A percentile compares a stretch with the other conserved stretches of the same genome.
phyloP scores from a whole-genome alignment of 2,329 filamentous ascomycete genomes.

The Pyrenophora seminiperda region DNA sequence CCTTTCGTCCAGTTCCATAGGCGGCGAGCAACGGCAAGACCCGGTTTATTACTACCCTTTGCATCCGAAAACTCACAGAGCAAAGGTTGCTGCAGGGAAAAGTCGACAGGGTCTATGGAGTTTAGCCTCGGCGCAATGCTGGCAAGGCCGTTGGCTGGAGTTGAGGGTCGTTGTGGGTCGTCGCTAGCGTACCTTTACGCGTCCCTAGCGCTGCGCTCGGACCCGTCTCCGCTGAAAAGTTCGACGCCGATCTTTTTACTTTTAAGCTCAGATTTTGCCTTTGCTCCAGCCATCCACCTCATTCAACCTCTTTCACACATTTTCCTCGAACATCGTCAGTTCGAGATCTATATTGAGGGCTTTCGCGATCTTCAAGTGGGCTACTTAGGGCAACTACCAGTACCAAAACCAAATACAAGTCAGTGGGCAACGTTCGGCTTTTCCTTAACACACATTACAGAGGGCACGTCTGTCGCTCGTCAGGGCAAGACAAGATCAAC shows the following conservation, averaged over 20 bases:
- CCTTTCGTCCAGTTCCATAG: too few species aligned
- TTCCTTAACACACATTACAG: conserved; percentile 49
- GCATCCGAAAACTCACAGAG: not conserved
- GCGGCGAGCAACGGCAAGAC: too few species aligned
- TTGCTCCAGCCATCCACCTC: conserved; percentile 16
- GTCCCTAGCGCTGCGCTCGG: conserved; percentile 5
- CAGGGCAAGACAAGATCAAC: conserved; percentile 44
- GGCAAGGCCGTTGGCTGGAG: conserved; percentile 4
- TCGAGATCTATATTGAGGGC: conserved; percentile 37
- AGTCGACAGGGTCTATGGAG: not conserved
- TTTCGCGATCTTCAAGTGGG: conserved; percentile 42
- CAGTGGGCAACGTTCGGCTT: conserved; percentile 49
- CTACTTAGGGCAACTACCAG: conserved; percentile 40
- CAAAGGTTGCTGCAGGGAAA: too few species aligned
- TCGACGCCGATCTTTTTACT: conserved; percentile 18
- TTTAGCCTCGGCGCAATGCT: not conserved
- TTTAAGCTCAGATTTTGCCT: conserved; percentile 21
- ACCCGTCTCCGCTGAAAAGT: conserved; percentile 19
- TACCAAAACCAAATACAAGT: conserved; percentile 47
- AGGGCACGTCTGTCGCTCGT: conserved; percentile 45
- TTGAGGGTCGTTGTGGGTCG: conserved; percentile 5
- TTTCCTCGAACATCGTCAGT: conserved; percentile 26
- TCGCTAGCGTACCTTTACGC: conserved; percentile 9
- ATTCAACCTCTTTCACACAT: conserved; percentile 26
- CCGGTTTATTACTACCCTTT: too few species aligned